Percentiles rank a stretch among this genome's conserved stretches.
These are phyloP conservation scores for Citrus trifoliata DNA, from an alignment of 345 rosid species.

Conservation along the genomic window DNA sequence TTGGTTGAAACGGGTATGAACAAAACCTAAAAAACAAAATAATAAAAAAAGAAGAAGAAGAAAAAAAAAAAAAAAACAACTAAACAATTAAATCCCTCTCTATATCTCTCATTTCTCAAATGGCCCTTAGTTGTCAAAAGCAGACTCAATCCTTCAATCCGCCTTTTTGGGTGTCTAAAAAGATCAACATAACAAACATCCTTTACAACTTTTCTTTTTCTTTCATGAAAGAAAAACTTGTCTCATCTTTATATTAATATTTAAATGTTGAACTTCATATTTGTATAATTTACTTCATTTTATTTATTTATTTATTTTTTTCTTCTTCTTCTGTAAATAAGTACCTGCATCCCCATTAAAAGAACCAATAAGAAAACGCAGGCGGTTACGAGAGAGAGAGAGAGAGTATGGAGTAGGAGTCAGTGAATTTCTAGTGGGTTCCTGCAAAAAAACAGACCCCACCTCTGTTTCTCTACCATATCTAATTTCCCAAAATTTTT, in stretches of 20 bases:
- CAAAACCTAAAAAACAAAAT: slow-evolving; percentile 12
- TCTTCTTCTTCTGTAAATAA: slow-evolving; percentile 1
- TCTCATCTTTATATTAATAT: slow-evolving; percentile 10
- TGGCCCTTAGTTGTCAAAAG: slow-evolving; percentile 21
- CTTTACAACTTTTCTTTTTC: not conserved
- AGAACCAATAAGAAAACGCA: slow-evolving; percentile 67
- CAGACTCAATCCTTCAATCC: slow-evolving; percentile 1
- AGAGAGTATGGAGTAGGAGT: slow-evolving; percentile 60
- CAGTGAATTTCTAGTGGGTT: slow-evolving; percentile 73
- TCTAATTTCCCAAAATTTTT: not conserved
- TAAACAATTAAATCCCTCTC: not conserved
- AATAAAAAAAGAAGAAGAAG: no score
- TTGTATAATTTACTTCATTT: not conserved
- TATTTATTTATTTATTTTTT: not conserved
- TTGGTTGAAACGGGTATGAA: slow-evolving; percentile 28
- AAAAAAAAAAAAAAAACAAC: not conserved
- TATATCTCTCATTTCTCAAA: not conserved
- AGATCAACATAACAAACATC: not conserved
- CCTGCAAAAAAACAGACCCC: slow-evolving; percentile 40
- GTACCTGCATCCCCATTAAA: slow-evolving; percentile 37
- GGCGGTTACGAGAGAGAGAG: slow-evolving; percentile 75
- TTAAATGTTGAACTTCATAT: slow-evolving; percentile 19
- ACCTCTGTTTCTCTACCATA: slow-evolving; percentile 17
- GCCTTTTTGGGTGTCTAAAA: not conserved
- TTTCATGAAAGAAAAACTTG: slow-evolving; percentile 24